phyloP scores from a whole-genome alignment of 2,329 filamentous ascomycete species.

The Biscogniauxia mediterranea region DNA sequence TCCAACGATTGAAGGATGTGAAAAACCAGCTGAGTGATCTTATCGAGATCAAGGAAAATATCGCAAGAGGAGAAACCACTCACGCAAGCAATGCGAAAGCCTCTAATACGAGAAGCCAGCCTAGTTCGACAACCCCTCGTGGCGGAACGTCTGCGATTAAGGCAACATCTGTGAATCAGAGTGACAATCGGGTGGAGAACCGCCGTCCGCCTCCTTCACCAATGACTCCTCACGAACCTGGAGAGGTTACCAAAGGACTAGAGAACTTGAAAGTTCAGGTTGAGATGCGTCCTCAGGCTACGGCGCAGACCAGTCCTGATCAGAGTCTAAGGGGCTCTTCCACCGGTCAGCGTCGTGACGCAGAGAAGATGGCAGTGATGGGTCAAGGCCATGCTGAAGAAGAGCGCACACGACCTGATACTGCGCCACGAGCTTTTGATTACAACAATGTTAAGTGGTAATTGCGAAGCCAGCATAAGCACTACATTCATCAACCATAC shows the following conservation, averaged over 20 bases:
- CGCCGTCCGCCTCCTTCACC: neutral
- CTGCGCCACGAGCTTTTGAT: neutral
- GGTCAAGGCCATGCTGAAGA: neutral
- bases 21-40: too few relatives aligned
- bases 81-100: neutral
- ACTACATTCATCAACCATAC: too few relatives aligned
- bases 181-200: neutral
- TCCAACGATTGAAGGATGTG: neutral
- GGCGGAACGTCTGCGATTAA: neutral
- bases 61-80: neutral
- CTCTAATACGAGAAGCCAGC: neutral
- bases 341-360: neutral
- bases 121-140: neutral
- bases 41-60: too few relatives aligned
- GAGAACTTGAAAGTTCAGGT: neutral
- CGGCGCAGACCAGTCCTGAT: neutral
- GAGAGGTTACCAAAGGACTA: neutral
- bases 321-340: neutral
- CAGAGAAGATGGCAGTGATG: neutral
- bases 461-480: neutral
- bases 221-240: neutral
- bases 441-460: neutral
- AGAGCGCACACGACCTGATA: neutral
- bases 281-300: neutral
- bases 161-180: neutral